Conservation (phyloP, 1,284 basidiomycete genomes). For the Golubevia sp. region DNA sequence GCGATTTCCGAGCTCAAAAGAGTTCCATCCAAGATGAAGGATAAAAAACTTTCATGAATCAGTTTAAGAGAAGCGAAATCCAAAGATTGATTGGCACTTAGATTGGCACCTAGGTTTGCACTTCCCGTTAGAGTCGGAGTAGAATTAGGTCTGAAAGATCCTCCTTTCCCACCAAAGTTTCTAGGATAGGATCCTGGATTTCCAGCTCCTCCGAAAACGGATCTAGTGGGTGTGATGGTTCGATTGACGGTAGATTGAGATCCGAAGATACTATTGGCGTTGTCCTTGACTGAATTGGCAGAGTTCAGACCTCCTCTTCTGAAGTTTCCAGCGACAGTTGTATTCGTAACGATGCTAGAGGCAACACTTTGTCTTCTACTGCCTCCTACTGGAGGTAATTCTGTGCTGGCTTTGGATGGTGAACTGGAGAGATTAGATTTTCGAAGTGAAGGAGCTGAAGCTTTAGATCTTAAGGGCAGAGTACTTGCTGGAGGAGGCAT, state of each 20-base stretch:
- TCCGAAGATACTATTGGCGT: background rate
- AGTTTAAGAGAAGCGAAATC: constrained; percentile 83
- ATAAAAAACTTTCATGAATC: constrained; percentile 79
- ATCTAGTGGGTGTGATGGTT: background rate
- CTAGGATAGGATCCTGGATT: background rate
- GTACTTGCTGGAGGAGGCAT: background rate
- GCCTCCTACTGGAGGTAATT: background rate
- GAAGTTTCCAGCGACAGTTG: background rate
- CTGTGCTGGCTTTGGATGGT: background rate
- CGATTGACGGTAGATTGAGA: background rate
- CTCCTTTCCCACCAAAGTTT: background rate
- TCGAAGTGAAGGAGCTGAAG: background rate
- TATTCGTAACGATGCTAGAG: background rate
- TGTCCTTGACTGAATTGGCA: background rate
- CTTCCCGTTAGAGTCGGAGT: background rate
- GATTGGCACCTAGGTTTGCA: constrained; percentile 42
- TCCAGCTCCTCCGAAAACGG: background rate
- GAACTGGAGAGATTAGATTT: background rate
- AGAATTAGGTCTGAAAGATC: background rate
- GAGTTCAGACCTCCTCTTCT: background rate
- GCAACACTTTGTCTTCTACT: background rate
- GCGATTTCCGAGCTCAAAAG: constrained; percentile 71
- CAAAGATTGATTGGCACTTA: constrained; percentile 63
- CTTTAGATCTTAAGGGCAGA: background rate
- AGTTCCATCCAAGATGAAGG: constrained; percentile 77